These are phyloP conservation scores for Neoboletus magnificus DNA, from an alignment of 768 basidiomycete species.

Conservation along the genomic window DNA sequence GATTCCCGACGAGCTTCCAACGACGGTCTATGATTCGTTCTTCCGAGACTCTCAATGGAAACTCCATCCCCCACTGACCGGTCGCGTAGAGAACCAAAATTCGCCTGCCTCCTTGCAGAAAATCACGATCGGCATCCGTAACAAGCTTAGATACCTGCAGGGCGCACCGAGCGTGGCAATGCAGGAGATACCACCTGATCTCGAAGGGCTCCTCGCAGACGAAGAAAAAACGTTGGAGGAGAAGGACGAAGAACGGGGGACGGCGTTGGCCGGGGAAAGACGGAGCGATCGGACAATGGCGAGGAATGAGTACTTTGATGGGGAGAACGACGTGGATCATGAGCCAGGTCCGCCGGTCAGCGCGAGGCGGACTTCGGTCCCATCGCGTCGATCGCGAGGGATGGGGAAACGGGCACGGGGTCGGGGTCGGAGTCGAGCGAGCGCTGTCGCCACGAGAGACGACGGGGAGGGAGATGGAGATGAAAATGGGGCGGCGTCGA, in stretches of 20 bases:
- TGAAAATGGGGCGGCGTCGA: slow-evolving; percentile 22
- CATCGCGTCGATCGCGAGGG: slow-evolving; percentile 22
- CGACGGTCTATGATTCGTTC: slow-evolving; percentile 88
- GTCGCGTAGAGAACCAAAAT: slow-evolving; percentile 92
- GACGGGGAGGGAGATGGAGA: slow-evolving; percentile 41
- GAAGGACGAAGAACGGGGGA: slow-evolving; percentile 64
- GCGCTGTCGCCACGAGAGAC: slow-evolving; percentile 22
- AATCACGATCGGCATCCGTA: slow-evolving; percentile 81
- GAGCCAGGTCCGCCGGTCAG: slow-evolving; percentile 35
- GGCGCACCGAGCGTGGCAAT: slow-evolving; percentile 96
- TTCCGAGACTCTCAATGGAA: slow-evolving; percentile 91
- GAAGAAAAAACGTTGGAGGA: slow-evolving; percentile 69
- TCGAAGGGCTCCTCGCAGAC: slow-evolving; percentile 71
- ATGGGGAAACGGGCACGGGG: slow-evolving; percentile 29
- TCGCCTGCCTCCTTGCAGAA: slow-evolving; percentile 77
- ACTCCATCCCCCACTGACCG: slow-evolving; percentile 88
- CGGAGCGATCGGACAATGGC: slow-evolving; percentile 51
- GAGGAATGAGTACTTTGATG: slow-evolving; percentile 72
- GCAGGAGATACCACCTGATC: slow-evolving; percentile 93
- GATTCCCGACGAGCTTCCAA: slow-evolving; percentile 84
- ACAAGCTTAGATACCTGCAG: slow-evolving; percentile 87
- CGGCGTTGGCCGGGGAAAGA: slow-evolving; percentile 50
- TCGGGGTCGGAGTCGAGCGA: slow-evolving; percentile 33
- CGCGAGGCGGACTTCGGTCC: slow-evolving; percentile 11
- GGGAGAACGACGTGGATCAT: slow-evolving; percentile 63